phyloP scores from a whole-genome alignment of 306 rosid species.

The Vicia faba region DNA sequence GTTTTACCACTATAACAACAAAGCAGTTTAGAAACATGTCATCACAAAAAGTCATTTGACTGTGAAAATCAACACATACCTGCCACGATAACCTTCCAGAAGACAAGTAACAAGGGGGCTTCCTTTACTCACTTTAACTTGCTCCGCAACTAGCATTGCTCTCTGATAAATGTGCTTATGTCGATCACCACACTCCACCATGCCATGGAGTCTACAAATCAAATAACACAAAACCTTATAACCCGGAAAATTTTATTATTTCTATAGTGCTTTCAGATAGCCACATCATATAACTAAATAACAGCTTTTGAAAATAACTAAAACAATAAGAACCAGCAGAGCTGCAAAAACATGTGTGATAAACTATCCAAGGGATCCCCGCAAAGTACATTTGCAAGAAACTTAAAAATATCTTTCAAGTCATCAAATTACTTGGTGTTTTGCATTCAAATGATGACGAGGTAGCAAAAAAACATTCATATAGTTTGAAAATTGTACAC shows the following conservation, averaged over 20 bases:
- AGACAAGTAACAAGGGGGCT: constrained; percentile 94
- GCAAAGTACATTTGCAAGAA: constrained; percentile 20
- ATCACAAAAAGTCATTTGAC: constrained; percentile 33
- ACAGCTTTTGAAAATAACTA: constrained; percentile 19
- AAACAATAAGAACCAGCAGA: neutral
- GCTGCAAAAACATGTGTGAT: neutral
- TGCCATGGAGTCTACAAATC: constrained; percentile 73
- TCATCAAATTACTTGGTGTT: constrained; percentile 26
- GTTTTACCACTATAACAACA: constrained; percentile 84
- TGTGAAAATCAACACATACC: constrained; percentile 49
- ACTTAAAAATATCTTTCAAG: constrained; percentile 4
- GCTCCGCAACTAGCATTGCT: constrained; percentile 86
- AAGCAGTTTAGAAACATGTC: constrained; percentile 43
- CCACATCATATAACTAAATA: constrained; percentile 28
- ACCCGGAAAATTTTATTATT: constrained; percentile 5
- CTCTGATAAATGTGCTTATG: constrained; percentile 78
- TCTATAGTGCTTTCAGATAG: constrained; percentile 24
- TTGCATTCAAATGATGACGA: constrained; percentile 22
- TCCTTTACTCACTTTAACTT: constrained; percentile 94
- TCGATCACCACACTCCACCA: constrained; percentile 91
- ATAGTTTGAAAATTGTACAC: constrained; percentile 6
- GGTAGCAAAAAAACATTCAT: constrained; percentile 1
- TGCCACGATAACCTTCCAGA: constrained; percentile 95
- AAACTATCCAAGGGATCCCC: constrained; percentile 21
- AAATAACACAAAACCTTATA: constrained; percentile 24